Evolutionary conservation across 176 grass and related monocot species (phyloP).

Genomic region (Saccharum spontaneum): DNA sequence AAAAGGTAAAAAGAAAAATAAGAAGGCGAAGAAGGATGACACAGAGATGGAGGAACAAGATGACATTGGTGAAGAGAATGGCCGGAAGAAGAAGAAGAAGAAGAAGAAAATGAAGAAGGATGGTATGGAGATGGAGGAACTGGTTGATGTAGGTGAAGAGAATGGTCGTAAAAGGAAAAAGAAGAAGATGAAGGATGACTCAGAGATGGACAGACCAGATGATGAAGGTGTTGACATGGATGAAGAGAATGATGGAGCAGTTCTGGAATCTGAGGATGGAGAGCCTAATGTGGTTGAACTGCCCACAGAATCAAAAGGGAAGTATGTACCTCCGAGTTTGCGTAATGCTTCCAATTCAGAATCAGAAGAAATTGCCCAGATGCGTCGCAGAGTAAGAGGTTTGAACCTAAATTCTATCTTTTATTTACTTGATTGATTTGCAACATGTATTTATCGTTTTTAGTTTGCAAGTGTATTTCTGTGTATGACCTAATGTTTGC

Average conservation of each 20-base stretch:
- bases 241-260: constrained; percentile 26
- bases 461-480: background rate
- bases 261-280: constrained; percentile 32
- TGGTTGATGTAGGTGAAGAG: constrained; percentile 15
- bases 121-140: constrained; percentile 18
- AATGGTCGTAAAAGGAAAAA: constrained; percentile 30
- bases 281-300: constrained; percentile 32
- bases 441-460: constrained; percentile 21
- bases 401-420: background rate
- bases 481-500: constrained; percentile 21
- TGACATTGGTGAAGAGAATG: constrained; percentile 21
- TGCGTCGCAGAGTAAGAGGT: constrained; percentile 76
- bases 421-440: constrained; percentile 2
- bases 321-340: constrained; percentile 72
- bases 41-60: background rate
- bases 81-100: background rate
- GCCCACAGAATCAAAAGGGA: constrained; percentile 37
- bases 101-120: constrained; percentile 35
- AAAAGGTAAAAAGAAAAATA: constrained; percentile 52
- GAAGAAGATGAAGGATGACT: background rate
- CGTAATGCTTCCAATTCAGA: constrained; percentile 51
- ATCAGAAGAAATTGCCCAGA: constrained; percentile 69
- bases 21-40: constrained; percentile 40
- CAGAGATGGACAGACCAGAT: constrained; percentile 6
- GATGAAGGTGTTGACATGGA: constrained; percentile 26